Conservation (phyloP, 2,329 filamentous ascomycete genomes). For the Diaporthe capsici region DNA sequence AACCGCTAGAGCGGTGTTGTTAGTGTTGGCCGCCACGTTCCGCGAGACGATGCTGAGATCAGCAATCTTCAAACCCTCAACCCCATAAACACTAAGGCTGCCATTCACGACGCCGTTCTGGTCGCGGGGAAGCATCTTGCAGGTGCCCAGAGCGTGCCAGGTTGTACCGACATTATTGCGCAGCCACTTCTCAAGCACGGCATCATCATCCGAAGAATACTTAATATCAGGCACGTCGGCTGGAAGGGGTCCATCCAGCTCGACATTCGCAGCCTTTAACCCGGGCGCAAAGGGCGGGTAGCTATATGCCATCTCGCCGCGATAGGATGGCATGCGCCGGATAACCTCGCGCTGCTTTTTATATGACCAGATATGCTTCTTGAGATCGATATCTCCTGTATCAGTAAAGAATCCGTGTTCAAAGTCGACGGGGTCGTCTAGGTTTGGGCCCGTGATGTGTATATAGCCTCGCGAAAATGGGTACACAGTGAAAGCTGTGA, state of each 20-base stretch:
- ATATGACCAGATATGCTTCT: constrained; percentile 65
- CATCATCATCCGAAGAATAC: constrained; percentile 64
- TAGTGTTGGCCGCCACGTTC: constrained; percentile 61
- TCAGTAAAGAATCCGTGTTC: constrained; percentile 66
- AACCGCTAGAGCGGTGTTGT: constrained; percentile 59
- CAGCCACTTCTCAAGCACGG: constrained; percentile 61
- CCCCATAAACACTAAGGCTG: constrained; percentile 59
- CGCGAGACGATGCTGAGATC: constrained; percentile 54
- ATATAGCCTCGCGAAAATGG: constrained; percentile 17
- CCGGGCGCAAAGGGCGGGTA: constrained; percentile 46
- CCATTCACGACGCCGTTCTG: constrained; percentile 59
- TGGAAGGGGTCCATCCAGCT: constrained; percentile 21
- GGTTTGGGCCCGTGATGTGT: constrained; percentile 61
- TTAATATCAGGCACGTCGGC: constrained; percentile 54
- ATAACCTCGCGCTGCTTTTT: constrained; percentile 63
- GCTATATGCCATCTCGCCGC: constrained; percentile 47
- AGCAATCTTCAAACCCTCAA: constrained; percentile 56
- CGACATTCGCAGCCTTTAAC: constrained; percentile 56
- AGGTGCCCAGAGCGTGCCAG: constrained; percentile 62
- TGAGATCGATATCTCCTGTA: constrained; percentile 60
- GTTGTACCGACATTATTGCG: constrained; percentile 55
- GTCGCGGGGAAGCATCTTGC: constrained; percentile 59
- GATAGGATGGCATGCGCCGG: constrained; percentile 59
- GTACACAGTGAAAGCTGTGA: too few relatives aligned
- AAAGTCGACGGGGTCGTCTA: constrained; percentile 61